Percentiles rank a stretch among this genome's conserved stretches.
Evolutionary conservation across 441 rosid genomes (phyloP).

Genomic region (Populus tomentosa): DNA sequence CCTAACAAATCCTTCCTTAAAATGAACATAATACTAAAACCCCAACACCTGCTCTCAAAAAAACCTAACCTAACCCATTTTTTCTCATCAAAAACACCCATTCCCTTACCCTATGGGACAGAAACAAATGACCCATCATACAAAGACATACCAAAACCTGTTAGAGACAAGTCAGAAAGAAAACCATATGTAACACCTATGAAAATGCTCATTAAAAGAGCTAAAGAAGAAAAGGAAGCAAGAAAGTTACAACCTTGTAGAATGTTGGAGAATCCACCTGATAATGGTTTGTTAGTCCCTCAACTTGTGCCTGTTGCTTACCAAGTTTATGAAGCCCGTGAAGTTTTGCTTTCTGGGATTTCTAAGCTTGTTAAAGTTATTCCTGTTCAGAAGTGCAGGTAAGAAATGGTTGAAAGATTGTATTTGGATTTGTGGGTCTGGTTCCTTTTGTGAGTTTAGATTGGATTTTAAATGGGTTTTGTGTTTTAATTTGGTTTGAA

Average conservation of each 20-base stretch:
- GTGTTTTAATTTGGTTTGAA: not conserved
- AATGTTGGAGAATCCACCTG: constrained; percentile 62
- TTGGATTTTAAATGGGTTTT: not conserved
- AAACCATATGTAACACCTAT: constrained; percentile 77
- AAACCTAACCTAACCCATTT: constrained; percentile 15
- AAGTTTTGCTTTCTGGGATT: constrained; percentile 44
- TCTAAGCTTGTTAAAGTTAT: constrained; percentile 40
- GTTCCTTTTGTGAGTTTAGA: not conserved
- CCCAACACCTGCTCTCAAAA: constrained; percentile 9
- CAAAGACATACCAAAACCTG: constrained; percentile 67
- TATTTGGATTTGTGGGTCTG: not conserved
- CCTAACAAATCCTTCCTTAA: not conserved
- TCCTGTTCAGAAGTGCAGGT: constrained; percentile 76
- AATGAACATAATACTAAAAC: constrained; percentile 37
- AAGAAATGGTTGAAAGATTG: not conserved
- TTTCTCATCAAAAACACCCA: constrained; percentile 25
- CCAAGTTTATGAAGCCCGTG: constrained; percentile 50
- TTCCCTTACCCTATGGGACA: not conserved
- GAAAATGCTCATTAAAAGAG: constrained; percentile 57
- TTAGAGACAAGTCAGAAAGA: constrained; percentile 65
- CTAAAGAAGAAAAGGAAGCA: constrained; percentile 59
- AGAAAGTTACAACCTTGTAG: constrained; percentile 68
- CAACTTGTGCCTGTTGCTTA: constrained; percentile 61
- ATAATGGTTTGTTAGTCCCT: constrained; percentile 70
- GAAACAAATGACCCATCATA: constrained; percentile 37